Base-by-base conservation (phyloP, 2,329 filamentous ascomycete genomes). In the Penicillium concentricum region DNA sequence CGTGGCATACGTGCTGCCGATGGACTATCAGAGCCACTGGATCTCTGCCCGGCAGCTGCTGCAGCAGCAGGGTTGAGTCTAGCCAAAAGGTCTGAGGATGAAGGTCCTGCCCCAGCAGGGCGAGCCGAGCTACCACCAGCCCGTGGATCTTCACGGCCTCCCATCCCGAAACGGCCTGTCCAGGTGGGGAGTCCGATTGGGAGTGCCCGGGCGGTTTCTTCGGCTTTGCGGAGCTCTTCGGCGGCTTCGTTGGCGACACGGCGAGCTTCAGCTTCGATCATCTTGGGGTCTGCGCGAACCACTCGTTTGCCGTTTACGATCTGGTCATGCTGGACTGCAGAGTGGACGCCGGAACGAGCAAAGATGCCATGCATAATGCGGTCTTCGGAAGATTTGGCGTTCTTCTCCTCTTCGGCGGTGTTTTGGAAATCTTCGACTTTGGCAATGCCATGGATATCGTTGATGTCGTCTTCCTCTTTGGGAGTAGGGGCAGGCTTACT, bases 331-430 rank as follows among this genome's bases (percentile, higher is more conserved):
- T 97, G 91, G 43, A 97, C 84, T 0, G 92, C 91, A n/a, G 89
- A 92, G 67, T 96, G 92, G 1, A 97, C 89, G 2, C 88, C 89
- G 0, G 91, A 89, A 39, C 87, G 86, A 1, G 92, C 88, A 70
- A 97, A 96, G 53, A 99, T 91, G 50, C 90, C 89, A 61, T 92
- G 87, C 78, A 97, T 89, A 62, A 97, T 85, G 43, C 91, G 89
- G 52, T 87, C 87, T 70, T 93, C 89, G 2, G 76, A 76, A 45
- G 75, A 78, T 7, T 72, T 68, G 12, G 59, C 51, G 4, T 65
- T 58, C 16, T 64, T 43, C 30, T 68, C 60, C 12, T 62, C 49
- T 69, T 73, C 63, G n/a, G 41, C 74, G 65, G 83, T 81, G 26
- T 82, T 82, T 38, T 83, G 79, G 66, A 84, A 90, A 5, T 83